These are phyloP conservation scores for Pezicula carpinea DNA, from an alignment of 2,329 filamentous ascomycete species.

Conservation along the genomic window DNA sequence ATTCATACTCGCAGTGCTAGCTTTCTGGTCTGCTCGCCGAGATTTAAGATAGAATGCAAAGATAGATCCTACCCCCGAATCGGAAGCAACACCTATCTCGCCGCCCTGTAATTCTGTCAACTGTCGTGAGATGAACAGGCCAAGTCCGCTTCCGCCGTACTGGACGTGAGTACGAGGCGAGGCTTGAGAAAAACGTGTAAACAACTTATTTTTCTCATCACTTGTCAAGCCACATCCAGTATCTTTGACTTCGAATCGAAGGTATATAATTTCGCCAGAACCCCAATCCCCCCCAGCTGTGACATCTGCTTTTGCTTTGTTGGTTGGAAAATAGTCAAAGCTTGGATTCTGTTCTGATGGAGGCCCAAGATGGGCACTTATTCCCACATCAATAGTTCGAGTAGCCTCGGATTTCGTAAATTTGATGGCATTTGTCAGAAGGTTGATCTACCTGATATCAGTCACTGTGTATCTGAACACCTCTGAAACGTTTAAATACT, in stretches of 20 bases:
- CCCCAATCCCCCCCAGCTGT: constrained; percentile 56
- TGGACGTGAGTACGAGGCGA: constrained; percentile 72
- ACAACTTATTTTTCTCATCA: constrained; percentile 68
- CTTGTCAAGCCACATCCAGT: constrained; percentile 68
- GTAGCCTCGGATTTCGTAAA: constrained; percentile 59
- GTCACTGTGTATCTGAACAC: not conserved
- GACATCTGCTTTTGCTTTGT: constrained; percentile 46
- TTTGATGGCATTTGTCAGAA: constrained; percentile 65
- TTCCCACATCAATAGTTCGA: constrained; percentile 36
- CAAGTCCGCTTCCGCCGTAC: constrained; percentile 73
- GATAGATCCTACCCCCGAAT: constrained; percentile 63
- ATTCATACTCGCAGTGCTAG: constrained; percentile 42
- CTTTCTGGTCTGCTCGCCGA: constrained; percentile 9
- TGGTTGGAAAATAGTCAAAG: constrained; percentile 39
- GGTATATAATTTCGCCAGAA: constrained; percentile 62
- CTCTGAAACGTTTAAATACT: not conserved
- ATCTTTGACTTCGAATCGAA: constrained; percentile 70
- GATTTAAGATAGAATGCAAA: constrained; percentile 64
- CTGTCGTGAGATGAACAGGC: constrained; percentile 73
- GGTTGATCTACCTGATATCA: constrained; percentile 51
- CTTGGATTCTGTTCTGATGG: constrained; percentile 44
- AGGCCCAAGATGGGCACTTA: constrained; percentile 13
- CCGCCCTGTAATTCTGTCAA: constrained; percentile 74
- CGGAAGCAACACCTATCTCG: constrained; percentile 65
- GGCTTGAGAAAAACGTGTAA: constrained; percentile 76